phyloP scores from a whole-genome alignment of 306 rosid species.

The Vigna hirtella region DNA sequence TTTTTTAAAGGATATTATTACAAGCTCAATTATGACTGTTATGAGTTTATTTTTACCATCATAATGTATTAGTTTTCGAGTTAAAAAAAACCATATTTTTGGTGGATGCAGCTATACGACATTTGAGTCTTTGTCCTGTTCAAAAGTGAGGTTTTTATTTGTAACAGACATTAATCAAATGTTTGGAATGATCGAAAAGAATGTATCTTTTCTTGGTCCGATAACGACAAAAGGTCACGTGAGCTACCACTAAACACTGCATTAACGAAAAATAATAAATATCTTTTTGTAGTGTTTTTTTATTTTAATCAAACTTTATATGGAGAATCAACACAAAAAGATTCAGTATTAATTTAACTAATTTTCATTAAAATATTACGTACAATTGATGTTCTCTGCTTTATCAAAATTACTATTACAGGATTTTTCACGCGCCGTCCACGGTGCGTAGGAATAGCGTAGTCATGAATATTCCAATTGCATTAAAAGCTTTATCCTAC shows the following conservation, averaged over 20 bases:
- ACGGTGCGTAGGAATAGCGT: background rate
- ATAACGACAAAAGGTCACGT: slow-evolving; percentile 2
- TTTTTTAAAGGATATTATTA: background rate
- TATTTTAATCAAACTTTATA: background rate
- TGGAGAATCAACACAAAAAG: background rate
- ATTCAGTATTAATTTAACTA: background rate
- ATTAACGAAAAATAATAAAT: background rate
- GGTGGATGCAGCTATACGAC: background rate
- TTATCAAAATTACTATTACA: background rate
- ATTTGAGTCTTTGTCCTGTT: background rate
- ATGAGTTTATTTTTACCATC: no score
- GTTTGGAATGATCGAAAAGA: slow-evolving; percentile 1
- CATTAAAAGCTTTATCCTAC: background rate
- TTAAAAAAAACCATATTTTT: background rate
- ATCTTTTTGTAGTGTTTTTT: background rate
- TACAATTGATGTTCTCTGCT: background rate
- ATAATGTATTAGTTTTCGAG: background rate
- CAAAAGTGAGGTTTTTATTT: background rate
- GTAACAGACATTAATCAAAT: background rate
- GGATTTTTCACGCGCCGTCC: background rate
- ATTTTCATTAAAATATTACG: background rate
- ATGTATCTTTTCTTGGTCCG: background rate
- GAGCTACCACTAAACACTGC: background rate
- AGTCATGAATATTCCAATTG: background rate
- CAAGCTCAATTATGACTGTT: no score